These are phyloP conservation scores for Xylariaceae sp. DNA, from an alignment of 2,329 filamentous ascomycete genomes.

Conservation along the genomic window DNA sequence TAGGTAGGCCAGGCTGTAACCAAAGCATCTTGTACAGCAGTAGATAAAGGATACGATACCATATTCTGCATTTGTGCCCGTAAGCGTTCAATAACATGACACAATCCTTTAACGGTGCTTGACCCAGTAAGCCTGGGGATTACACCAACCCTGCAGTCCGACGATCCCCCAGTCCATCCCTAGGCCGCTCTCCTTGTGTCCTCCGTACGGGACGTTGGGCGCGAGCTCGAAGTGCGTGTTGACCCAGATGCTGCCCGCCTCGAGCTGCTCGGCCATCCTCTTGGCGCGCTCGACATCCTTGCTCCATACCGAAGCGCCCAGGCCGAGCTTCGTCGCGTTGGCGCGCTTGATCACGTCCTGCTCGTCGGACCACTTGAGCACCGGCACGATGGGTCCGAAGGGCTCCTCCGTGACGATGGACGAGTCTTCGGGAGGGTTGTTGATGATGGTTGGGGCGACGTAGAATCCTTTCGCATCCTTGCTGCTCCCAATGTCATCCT, in stretches of 20 bases:
- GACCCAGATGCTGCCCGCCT: conserved; percentile 49
- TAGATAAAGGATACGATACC: no score
- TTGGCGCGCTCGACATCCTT: conserved; percentile 42
- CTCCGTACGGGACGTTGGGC: conserved; percentile 40
- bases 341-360: conserved; percentile 40
- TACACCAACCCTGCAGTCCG: conserved; percentile 32
- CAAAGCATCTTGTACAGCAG: no score
- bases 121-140: conserved; percentile 26
- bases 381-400: conserved; percentile 37
- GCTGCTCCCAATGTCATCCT: no score
- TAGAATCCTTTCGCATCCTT: no score
- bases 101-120: no score
- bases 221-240: conserved; percentile 41
- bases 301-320: conserved; percentile 49
- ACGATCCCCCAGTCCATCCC: conserved; percentile 42
- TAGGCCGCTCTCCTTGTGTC: conserved; percentile 47
- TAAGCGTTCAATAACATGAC: no score
- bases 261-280: conserved; percentile 40
- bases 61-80: no score
- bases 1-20: no score
- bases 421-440: conserved; percentile 23
- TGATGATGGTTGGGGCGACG: conserved; percentile 19
- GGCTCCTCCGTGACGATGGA: conserved; percentile 21
- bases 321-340: conserved; percentile 45
- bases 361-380: conserved; percentile 38